Base-by-base conservation (phyloP, 164 flowering plant species). In the Dillenia turbinata region DNA sequence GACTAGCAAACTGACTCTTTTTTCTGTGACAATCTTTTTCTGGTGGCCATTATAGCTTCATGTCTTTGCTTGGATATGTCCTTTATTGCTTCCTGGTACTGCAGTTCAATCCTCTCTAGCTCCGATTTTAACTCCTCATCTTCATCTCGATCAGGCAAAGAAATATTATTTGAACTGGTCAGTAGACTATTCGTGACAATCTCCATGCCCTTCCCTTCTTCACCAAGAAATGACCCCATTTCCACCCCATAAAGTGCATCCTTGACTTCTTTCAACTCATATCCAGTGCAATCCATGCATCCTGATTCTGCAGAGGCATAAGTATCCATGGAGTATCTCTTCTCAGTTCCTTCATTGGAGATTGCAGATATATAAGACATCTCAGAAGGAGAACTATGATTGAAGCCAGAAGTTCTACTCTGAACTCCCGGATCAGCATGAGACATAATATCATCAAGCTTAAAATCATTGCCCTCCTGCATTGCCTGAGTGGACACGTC, bases 41-140 rank as follows among this genome's bases (percentile, higher is more conserved):
- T 81, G n/a, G 77, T 69, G 45, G 76, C 77, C 63, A 66, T 65
- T 16, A 85, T 68, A 12, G 81, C 87, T 63, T 81, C 86, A 16
- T 74, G 64, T 62, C 76, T 79, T 78, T 64, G 83, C 69, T 46
- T 74, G 9, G 71, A 67, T 3, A 87, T 71, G 61, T 82, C 85
- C 52, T 75, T 61, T 11, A 83, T 57, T 43, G 78, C 79, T 33
- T 78, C 75, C 47, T 76, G 72, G 68, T 79, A 87, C 56, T 82
- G 76, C 54, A 69, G 59, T 9, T 87, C 83, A 24, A 87, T 85
- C 60, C 70, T 60, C 62, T 77, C 77, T 54, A 87, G 61, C 72
- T 84, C 89, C 61, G 51, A 8, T 69, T 65, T 65, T 54, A 84
- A 43, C 66, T 82, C 77, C 49, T 68, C 73, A 46, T 74, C 78